Evolutionary conservation across 1,139 yeast genomes (phyloP).

Genomic region (Candida gigantensis): DNA sequence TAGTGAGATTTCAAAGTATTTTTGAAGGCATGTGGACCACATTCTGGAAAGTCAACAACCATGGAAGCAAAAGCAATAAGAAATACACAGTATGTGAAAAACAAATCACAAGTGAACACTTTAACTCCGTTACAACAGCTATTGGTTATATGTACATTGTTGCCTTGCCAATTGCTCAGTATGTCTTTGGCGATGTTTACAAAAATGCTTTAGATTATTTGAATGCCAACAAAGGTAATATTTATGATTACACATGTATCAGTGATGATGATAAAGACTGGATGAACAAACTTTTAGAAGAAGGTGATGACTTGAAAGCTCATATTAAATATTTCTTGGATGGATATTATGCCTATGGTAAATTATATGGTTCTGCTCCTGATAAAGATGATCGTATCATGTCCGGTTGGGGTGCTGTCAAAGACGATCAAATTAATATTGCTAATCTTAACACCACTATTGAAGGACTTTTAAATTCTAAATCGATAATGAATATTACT

Average conservation of each 20-base stretch:
- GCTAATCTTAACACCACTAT: background rate
- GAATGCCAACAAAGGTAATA: background rate
- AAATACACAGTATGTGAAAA: background rate
- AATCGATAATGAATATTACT: background rate
- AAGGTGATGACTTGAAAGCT: background rate
- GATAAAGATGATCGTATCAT: background rate
- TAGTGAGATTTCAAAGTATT: background rate
- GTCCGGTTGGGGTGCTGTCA: background rate
- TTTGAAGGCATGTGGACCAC: background rate
- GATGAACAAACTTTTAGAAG: background rate
- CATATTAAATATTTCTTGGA: background rate
- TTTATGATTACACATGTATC: background rate
- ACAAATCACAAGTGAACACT: background rate
- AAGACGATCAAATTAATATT: background rate
- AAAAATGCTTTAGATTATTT: background rate
- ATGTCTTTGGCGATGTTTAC: slow-evolving; percentile 1
- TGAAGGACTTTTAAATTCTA: background rate
- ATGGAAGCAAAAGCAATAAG: background rate
- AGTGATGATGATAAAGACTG: background rate
- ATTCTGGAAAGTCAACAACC: slow-evolving; percentile 1
- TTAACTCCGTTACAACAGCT: background rate
- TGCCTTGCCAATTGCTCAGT: slow-evolving; percentile 1
- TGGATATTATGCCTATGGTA: background rate
- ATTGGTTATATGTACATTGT: slow-evolving; percentile 2
- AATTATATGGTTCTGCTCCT: background rate